These are phyloP conservation scores for Solanum hybrid DNA, from an alignment of 305 asterid genomes.

Conservation along the genomic window DNA sequence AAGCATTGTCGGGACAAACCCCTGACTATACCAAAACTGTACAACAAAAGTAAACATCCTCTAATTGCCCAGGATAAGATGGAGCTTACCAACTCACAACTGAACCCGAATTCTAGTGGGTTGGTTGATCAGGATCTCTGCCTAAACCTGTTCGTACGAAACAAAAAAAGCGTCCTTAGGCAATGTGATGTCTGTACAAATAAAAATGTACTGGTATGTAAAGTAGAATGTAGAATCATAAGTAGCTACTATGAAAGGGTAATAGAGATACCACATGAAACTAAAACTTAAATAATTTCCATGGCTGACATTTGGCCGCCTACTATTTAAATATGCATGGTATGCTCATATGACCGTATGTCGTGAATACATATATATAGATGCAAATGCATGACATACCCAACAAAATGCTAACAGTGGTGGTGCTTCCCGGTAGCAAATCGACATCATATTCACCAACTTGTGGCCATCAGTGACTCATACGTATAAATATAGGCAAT, in stretches of 20 bases:
- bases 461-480: background rate
- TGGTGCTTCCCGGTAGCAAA: background rate
- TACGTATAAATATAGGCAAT: background rate
- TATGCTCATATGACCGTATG: background rate
- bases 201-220: background rate
- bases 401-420: background rate
- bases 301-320: background rate
- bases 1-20: background rate
- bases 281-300: background rate
- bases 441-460: background rate
- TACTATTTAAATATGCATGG: background rate
- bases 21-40: background rate
- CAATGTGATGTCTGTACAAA: background rate
- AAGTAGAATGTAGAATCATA: background rate
- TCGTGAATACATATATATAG: background rate
- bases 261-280: background rate
- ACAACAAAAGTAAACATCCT: background rate
- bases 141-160: background rate
- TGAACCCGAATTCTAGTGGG: background rate
- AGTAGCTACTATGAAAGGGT: background rate
- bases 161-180: background rate
- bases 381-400: background rate
- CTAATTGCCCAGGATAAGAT: background rate
- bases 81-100: background rate
- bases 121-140: background rate